These are phyloP conservation scores for Exutisphaerella laricina DNA, from an alignment of 2,329 filamentous ascomycete genomes.

Conservation along the genomic window DNA sequence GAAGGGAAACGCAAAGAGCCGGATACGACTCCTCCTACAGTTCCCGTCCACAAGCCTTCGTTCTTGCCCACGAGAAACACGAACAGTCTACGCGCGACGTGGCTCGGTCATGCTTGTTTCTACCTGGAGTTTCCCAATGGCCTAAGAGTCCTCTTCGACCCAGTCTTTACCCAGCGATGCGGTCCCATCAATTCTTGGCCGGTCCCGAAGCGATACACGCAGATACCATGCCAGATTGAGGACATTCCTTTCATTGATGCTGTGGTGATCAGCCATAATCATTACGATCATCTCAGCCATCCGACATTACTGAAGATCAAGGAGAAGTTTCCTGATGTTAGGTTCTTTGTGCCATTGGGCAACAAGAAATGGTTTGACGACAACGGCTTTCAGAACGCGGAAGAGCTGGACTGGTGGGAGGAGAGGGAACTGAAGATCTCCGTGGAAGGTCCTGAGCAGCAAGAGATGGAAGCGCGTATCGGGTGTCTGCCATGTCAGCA, in stretches of 20 bases:
- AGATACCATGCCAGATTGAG: slow-evolving; percentile 66
- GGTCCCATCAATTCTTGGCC: slow-evolving; percentile 62
- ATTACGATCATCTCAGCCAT: slow-evolving; percentile 88
- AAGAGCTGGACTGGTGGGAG: slow-evolving; percentile 95
- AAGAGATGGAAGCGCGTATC: slow-evolving; percentile 63
- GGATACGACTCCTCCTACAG: slow-evolving; percentile 59
- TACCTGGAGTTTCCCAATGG: slow-evolving; percentile 85
- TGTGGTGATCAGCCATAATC: slow-evolving; percentile 72
- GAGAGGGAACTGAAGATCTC: slow-evolving; percentile 66
- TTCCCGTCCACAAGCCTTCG: slow-evolving; percentile 60
- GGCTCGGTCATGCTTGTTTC: slow-evolving; percentile 93
- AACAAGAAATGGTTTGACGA: slow-evolving; percentile 75
- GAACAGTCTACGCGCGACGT: slow-evolving; percentile 67
- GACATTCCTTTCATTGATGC: slow-evolving; percentile 74
- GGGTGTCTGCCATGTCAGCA: slow-evolving; percentile 83
- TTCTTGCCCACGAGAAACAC: slow-evolving; percentile 60
- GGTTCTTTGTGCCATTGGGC: slow-evolving; percentile 83
- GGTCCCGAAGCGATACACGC: slow-evolving; percentile 72
- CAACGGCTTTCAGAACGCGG: slow-evolving; percentile 67
- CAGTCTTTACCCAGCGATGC: slow-evolving; percentile 85
- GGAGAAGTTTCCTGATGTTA: slow-evolving; percentile 65
- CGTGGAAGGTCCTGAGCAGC: slow-evolving; percentile 14
- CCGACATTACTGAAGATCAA: slow-evolving; percentile 66
- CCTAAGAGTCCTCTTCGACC: slow-evolving; percentile 84
- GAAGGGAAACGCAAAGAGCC: slow-evolving; percentile 49